Conservation (phyloP, 73 alveolate genomes). For the Tetrahymena elliotti region DNA sequence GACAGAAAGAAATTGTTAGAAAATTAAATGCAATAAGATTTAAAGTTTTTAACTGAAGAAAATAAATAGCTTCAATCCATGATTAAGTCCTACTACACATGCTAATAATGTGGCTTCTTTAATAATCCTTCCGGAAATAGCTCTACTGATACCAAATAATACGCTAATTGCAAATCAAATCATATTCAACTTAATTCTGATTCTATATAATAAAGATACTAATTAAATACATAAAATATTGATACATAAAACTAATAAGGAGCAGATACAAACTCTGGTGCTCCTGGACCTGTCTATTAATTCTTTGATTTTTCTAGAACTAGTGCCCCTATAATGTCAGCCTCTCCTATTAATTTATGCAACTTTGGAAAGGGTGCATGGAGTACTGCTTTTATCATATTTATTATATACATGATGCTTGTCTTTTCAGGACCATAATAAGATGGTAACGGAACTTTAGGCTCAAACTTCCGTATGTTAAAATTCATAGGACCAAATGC, state of each 20-base stretch:
- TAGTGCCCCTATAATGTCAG: neutral
- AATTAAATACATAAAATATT: neutral
- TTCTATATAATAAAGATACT: neutral
- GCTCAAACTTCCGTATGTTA: neutral
- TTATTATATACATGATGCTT: neutral
- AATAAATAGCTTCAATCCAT: neutral
- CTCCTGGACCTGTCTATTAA: neutral
- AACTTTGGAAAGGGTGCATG: neutral
- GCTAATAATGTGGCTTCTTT: neutral
- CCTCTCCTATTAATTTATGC: neutral
- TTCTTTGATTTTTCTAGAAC: neutral
- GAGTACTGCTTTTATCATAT: neutral
- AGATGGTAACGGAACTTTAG: neutral
- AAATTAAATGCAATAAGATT: neutral
- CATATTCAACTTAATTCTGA: neutral
- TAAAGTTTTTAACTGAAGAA: neutral
- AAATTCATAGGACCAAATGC: neutral
- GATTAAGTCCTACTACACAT: neutral
- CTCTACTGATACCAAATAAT: neutral
- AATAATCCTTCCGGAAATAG: neutral
- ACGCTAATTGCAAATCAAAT: neutral
- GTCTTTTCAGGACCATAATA: neutral
- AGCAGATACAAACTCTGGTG: neutral
- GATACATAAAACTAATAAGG: neutral
- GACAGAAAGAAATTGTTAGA: neutral